Base-by-base conservation (phyloP, 2,329 filamentous ascomycete species). In the Curvularia lunata region DNA sequence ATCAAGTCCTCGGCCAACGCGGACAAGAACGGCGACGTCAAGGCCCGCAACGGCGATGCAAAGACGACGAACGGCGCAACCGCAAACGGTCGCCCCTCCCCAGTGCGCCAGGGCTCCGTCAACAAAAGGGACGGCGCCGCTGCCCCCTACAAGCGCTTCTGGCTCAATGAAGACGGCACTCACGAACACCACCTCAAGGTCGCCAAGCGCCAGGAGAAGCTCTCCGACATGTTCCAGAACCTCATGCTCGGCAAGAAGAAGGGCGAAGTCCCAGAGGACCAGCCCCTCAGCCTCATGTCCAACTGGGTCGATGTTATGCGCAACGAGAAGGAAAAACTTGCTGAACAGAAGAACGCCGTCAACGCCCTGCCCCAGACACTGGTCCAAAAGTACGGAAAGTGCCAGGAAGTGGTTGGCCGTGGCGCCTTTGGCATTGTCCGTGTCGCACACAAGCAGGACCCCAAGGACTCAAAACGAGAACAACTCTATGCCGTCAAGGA, bases 401-500 rank as follows among this genome's bases (percentile, higher is more conserved):
- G 95, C 75, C 94, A 98, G 74, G 95, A 99, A 77, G 88, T 99
- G 32, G 92, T 99, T 23, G 95, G 95, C 19, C 91, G 94, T 37
- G 95, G 95, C 60, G 95, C 95, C 41, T 99, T 99, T 77, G 95
- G 95, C 56, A 96, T 99, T 63, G 95, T 99, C 64, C 88, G 95
- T 60, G 97, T 98, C 77, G 97, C 94, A 16, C 95, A 98, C 85
- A 99, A 99, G 80, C 89, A 92, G 60, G 85, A 96, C 59, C 90
- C 92, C 13, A 91, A 88, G 70, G 90, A 92, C 67, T 84, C 83
- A 28, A 88, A 85, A 69, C 82, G 85, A 56, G 95, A 98, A 79
- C 93, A 96, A 80, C 84, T 99, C 9, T 99, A 95, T 73, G 95
- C 95, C 37, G 94, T 99, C 73, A 99, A 99, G 80, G 95, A 99